Evolutionary conservation across 129 eudicot species (phyloP), one percentile per base, ranked within the genome.

Genomic region (Artemisia argyi): DNA sequence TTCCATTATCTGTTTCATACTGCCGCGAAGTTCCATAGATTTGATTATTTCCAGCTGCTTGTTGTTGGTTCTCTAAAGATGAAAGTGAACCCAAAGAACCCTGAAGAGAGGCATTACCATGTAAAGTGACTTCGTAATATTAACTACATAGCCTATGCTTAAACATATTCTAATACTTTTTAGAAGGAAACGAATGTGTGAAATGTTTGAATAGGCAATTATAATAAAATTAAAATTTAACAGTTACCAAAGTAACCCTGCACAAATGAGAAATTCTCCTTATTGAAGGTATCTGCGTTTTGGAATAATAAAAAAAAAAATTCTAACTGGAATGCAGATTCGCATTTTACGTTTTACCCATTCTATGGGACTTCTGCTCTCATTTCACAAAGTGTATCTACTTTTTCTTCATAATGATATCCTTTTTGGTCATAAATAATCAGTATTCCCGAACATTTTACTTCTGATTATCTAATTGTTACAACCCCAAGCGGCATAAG

Each of bases 31-130:
- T 78, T 76, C 84, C 90, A 26, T 79, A 80, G 24, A 71, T 71
- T 73, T 88, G 85, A 76, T 57, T 77, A 80, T 71, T 81, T 84
- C 91, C 89, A 70, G 76, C 57, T 72, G 83, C 70, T 72, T 85
- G 96, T 9, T 80, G 92, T 70, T 84, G 96, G 78, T 63, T 76
- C 69, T 85, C 98, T 8, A 88, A 63, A 78, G 98, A 71, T 68
- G 91, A 76, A 74, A 84, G 81, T 44, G 95, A 82, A 48, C 96
- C 89, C 71, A 81, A 24, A 75, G 91, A 90, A 81, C 88, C 93
- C 97, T 94, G 72, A 72, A 72, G 19, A 76, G 46, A 71, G 20
- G 55, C 49, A 61, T 20, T 18, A 66, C 53, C 55, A 47, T 9
- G 14, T 57, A 54, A 7, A 76, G 77, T 3, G 50, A 53, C 1